Conservation (phyloP, 306 rosid genomes). For the Cucumis cinereus region DNA sequence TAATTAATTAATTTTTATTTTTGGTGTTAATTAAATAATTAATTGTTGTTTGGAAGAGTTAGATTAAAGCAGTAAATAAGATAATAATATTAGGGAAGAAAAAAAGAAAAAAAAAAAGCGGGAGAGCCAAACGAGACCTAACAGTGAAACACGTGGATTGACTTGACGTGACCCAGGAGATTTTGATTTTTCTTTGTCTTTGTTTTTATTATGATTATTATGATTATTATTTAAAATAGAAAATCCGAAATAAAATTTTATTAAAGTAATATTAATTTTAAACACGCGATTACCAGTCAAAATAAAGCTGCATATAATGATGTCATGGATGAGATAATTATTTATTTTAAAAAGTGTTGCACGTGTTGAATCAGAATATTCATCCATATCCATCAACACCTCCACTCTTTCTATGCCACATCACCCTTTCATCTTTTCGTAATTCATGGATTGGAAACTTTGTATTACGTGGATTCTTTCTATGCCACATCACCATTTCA, state of each 20-base stretch:
- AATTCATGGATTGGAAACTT: too few species aligned
- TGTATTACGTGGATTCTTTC: too few species aligned
- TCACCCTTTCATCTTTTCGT: too few species aligned
- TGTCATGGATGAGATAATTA: background rate
- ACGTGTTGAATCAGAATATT: background rate
- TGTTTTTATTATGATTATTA: background rate
- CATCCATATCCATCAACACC: background rate
- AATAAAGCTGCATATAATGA: background rate
- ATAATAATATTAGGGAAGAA: background rate
- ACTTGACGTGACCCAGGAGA: background rate
- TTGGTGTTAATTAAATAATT: too few species aligned
- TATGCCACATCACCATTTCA: too few species aligned
- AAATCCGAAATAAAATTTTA: too few species aligned
- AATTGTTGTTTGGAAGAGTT: background rate
- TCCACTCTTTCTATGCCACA: too few species aligned
- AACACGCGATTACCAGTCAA: background rate
- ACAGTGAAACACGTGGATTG: conserved; percentile 1
- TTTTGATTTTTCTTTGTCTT: background rate
- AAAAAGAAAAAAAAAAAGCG: background rate
- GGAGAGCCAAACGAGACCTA: background rate
- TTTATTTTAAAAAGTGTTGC: background rate
- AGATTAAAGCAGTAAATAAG: background rate
- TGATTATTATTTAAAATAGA: too few species aligned
- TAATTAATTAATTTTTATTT: too few species aligned
- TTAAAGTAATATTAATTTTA: too few species aligned